Base-by-base conservation (phyloP, 768 basidiomycete species). In the Mycena alexandri region DNA sequence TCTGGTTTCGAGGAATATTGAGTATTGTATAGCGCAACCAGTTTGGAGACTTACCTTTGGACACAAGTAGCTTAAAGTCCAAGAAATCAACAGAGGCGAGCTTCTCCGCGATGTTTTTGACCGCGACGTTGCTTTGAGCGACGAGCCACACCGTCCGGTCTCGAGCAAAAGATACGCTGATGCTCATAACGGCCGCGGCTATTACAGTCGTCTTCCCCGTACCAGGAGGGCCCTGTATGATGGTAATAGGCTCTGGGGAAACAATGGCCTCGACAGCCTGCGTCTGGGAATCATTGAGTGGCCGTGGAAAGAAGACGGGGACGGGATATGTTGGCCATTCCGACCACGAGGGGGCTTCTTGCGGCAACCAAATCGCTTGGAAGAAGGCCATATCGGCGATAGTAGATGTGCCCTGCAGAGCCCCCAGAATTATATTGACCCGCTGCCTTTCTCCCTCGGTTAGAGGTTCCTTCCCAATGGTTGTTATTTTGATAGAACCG, bases 71-170 rank as follows among this genome's bases (percentile, higher is more conserved):
- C 71, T 80, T 90, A 79, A 87, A 93, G 9, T 85, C 67, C 1
- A 73, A 46, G 53, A 89, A 82, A 6, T 76, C 78, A 67, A 84
- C 79, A 1, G 81, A 75, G 3, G 79, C 82, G 14, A 93, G 75
- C 71, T 91, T 93, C 72, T 91, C 91, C 19, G 92, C 92, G 70
- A 93, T 91, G 69, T 93, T 93, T 76, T 91, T 93, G 41, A 93
- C 91, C 36, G 91, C 92, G 59, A 93, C 86, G 75, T 93, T 93
- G 12, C 90, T 90, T 68, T 93, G 90, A 5, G 92, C 89, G 58
- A 89, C 78, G 11, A 93, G 82, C 88, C 90, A 93, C 12, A 91
- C 78, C 0, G 85, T 82, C 5, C 63, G 61, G 9, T 36, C 53
- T 19, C 70, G 65, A 46, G 77, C 74, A 0, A 74, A 67, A 33